phyloP scores from a whole-genome alignment of 768 basidiomycete genomes.

The Lactarius evosmus region DNA sequence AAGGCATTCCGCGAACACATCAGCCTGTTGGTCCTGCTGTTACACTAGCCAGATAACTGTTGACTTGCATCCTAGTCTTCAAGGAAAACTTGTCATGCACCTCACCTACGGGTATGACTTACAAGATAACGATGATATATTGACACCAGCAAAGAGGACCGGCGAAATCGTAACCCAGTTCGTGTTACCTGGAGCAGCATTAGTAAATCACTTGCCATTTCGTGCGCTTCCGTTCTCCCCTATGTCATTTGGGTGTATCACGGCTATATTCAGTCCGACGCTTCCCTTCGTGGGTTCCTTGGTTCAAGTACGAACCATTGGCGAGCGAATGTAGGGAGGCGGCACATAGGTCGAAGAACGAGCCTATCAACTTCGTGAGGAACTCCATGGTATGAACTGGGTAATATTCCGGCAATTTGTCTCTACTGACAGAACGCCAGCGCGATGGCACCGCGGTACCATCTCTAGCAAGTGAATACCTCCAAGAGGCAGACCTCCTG shows the following conservation, averaged over 20 bases:
- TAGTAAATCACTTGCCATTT: not conserved
- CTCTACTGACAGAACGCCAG: not conserved
- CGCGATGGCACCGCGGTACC: not conserved
- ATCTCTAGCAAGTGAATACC: slow-evolving; percentile 7
- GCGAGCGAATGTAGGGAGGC: not conserved
- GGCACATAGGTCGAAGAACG: not conserved
- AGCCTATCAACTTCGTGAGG: slow-evolving; percentile 17
- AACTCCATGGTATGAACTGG: not conserved
- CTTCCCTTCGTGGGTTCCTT: slow-evolving; percentile 9
- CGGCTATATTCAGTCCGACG: not conserved
- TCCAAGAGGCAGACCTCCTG: slow-evolving; percentile 5
- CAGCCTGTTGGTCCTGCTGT: not conserved
- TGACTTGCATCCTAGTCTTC: not conserved
- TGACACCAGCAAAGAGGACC: not conserved
- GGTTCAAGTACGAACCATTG: not conserved
- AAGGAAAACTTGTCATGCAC: not conserved
- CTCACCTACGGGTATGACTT: not conserved
- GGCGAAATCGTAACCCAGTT: not conserved
- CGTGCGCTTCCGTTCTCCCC: not conserved
- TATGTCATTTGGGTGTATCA: not conserved
- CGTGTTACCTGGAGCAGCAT: not conserved
- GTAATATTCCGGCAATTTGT: not conserved
- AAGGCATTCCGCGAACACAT: not conserved
- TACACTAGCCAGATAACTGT: not conserved
- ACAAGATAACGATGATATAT: not conserved